phyloP scores from a whole-genome alignment of 345 rosid genomes.

The Viola odorata region DNA sequence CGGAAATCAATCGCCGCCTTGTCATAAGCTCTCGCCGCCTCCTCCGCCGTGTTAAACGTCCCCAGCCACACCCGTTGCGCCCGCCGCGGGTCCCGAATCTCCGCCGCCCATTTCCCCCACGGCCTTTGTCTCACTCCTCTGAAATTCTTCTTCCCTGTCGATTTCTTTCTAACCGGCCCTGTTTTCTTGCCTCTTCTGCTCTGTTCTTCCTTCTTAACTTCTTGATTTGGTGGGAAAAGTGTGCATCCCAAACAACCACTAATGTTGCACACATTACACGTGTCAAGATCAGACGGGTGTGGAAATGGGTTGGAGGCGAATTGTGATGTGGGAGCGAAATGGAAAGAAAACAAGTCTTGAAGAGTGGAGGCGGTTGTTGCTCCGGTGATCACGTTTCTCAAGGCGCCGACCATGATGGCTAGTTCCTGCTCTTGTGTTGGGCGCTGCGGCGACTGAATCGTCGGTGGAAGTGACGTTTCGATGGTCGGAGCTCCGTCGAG shows the following conservation, averaged over 20 bases:
- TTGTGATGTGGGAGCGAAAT: background rate
- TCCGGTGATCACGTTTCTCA: slow-evolving; percentile 31
- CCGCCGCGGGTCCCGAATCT: slow-evolving; percentile 82
- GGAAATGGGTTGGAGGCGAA: background rate
- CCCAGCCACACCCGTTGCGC: slow-evolving; percentile 92
- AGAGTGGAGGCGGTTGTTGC: background rate
- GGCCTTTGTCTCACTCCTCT: slow-evolving; percentile 98
- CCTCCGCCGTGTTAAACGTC: slow-evolving; percentile 82
- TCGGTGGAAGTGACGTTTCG: background rate
- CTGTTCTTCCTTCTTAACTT: background rate
- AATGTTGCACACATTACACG: slow-evolving; percentile 57
- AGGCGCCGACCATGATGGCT: slow-evolving; percentile 57
- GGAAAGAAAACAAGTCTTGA: background rate
- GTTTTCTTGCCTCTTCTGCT: background rate
- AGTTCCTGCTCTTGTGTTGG: slow-evolving; percentile 56
- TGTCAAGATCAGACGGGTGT: slow-evolving; percentile 37
- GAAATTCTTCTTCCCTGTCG: slow-evolving; percentile 59
- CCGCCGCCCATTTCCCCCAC: slow-evolving; percentile 98
- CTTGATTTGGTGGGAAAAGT: slow-evolving; percentile 58
- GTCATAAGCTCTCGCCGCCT: slow-evolving; percentile 91
- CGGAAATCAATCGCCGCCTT: slow-evolving; percentile 55
- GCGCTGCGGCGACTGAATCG: slow-evolving; percentile 11
- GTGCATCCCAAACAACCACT: slow-evolving; percentile 73
- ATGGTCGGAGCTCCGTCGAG: slow-evolving; percentile 10
- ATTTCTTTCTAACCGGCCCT: slow-evolving; percentile 9